A percentile compares a stretch with the other conserved stretches of the same genome.
phyloP scores from a whole-genome alignment of 345 rosid species.

The Eucalyptus urophylla region DNA sequence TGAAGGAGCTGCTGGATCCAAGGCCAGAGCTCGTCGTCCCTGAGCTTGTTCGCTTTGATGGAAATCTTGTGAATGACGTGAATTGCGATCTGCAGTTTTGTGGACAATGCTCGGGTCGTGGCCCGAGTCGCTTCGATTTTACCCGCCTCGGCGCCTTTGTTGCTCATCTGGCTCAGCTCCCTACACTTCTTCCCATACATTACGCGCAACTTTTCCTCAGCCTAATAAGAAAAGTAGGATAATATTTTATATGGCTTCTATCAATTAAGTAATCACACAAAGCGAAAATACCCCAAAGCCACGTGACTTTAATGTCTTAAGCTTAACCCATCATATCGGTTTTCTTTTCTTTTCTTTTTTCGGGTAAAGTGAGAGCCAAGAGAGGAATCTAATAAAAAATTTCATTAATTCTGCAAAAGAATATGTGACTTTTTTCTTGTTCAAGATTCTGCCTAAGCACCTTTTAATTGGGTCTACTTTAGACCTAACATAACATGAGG shows the following conservation, averaged over 20 bases:
- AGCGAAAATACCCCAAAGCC: neutral
- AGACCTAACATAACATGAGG: neutral
- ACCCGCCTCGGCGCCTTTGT: conserved; percentile 20
- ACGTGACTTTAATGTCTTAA: neutral
- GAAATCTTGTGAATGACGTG: conserved; percentile 55
- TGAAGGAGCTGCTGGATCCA: conserved; percentile 30
- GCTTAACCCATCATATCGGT: neutral
- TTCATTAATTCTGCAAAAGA: neutral
- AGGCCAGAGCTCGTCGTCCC: conserved; percentile 63
- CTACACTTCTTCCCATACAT: conserved; percentile 27
- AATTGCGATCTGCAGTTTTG: conserved; percentile 40
- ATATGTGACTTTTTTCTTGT: neutral
- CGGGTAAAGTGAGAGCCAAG: neutral
- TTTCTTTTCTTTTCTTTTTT: neutral
- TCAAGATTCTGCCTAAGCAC: neutral
- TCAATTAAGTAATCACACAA: neutral
- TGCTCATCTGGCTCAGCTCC: conserved; percentile 27
- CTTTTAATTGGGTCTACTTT: neutral
- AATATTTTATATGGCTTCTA: neutral
- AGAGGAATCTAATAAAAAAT: neutral
- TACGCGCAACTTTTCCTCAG: conserved; percentile 54
- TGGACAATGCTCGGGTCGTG: conserved; percentile 26
- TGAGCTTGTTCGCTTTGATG: conserved; percentile 24
- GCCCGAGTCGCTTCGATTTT: conserved; percentile 26
- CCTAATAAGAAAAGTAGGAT: conserved; percentile 10